Evolutionary conservation across 352 stramenopile genomes (phyloP).

Genomic region (Globisporangium paddicum): DNA sequence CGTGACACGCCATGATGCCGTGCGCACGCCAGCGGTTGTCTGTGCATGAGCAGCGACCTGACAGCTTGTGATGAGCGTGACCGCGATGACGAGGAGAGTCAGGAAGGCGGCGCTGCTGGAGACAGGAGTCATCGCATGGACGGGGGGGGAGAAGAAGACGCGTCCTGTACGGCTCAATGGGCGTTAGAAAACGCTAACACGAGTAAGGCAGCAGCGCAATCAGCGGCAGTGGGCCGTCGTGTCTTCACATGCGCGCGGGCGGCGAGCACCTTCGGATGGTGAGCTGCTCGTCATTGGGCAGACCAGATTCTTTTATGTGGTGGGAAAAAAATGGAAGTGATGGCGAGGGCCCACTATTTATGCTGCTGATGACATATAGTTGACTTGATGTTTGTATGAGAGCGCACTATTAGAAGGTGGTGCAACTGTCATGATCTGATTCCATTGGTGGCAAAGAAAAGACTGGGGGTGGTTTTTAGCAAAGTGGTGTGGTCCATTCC

Average conservation of each 20-base stretch:
- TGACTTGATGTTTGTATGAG: not conserved
- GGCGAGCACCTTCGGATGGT: not conserved
- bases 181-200: too few relatives aligned
- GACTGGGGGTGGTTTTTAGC: not conserved
- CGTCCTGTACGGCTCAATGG: not conserved
- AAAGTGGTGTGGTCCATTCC: not conserved
- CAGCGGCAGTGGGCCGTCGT: not conserved
- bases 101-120: not conserved
- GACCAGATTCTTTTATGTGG: not conserved
- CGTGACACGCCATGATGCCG: conserved; percentile 5
- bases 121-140: conserved; percentile 8
- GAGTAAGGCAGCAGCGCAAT: not conserved
- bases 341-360: not conserved
- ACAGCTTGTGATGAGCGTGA: too few relatives aligned
- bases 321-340: not conserved
- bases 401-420: not conserved
- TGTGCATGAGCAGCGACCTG: not conserved
- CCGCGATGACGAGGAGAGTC: not conserved
- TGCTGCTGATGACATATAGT: not conserved
- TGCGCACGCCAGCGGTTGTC: not conserved
- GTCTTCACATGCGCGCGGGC: not conserved
- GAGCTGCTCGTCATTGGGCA: not conserved
- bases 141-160: not conserved
- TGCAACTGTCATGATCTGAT: not conserved
- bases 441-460: not conserved